phyloP scores from a whole-genome alignment of 257 asterid genomes.

The Gentiana straminea region DNA sequence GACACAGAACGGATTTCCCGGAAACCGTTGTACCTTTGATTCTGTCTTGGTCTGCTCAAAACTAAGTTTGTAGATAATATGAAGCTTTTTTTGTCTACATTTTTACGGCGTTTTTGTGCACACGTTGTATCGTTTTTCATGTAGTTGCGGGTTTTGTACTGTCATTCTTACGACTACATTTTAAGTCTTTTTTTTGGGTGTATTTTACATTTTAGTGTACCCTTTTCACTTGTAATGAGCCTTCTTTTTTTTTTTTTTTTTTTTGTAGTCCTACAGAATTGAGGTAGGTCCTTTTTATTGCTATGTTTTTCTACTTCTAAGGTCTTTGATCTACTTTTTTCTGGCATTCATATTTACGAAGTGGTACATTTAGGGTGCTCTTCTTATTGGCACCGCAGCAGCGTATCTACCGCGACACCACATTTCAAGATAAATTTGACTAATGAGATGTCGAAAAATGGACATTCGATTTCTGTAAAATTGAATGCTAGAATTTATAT shows the following conservation, averaged over 20 bases:
- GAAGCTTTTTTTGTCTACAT: not conserved
- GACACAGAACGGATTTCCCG: slow-evolving; percentile 75
- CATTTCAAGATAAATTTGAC: too few species aligned
- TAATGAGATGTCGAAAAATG: too few species aligned
- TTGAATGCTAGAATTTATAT: too few species aligned
- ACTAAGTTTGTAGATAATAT: slow-evolving; percentile 16
- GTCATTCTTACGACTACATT: too few species aligned
- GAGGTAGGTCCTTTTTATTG: not conserved
- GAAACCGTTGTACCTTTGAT: slow-evolving; percentile 42
- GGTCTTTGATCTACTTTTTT: too few species aligned
- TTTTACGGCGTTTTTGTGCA: slow-evolving; percentile 5
- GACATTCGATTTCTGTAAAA: too few species aligned
- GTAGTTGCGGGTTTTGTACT: not conserved
- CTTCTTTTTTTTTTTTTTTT: too few species aligned
- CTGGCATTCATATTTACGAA: too few species aligned
- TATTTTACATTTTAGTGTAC: not conserved
- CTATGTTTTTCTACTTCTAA: not conserved
- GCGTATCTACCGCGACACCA: too few species aligned
- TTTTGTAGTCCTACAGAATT: slow-evolving; percentile 2
- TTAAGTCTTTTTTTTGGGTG: not conserved
- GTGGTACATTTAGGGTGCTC: too few species aligned
- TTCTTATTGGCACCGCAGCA: too few species aligned
- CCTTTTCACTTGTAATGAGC: not conserved
- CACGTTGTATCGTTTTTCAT: slow-evolving; percentile 1
- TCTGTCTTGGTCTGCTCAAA: slow-evolving; percentile 7